Evolutionary conservation across 2,329 filamentous ascomycete species (phyloP).

Genomic region (Stromatinia cepivora): DNA sequence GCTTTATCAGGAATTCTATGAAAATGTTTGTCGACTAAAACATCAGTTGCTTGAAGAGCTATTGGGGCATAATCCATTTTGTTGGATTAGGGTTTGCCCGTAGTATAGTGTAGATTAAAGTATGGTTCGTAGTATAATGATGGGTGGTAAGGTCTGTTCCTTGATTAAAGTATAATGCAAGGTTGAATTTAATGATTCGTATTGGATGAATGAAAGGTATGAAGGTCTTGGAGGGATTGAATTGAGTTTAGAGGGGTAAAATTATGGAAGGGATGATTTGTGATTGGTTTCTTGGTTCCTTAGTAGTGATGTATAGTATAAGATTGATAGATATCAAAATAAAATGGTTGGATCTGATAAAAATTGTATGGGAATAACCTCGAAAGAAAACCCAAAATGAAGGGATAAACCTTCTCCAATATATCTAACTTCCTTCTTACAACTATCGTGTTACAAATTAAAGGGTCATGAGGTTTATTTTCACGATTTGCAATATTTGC

Average conservation of each 20-base stretch:
- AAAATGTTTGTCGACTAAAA: constrained; percentile 31
- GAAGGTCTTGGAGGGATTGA: neutral
- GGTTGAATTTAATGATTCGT: neutral
- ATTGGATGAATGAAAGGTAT: constrained; percentile 3
- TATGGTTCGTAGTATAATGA: neutral
- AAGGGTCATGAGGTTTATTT: constrained; percentile 7
- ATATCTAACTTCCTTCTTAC: neutral
- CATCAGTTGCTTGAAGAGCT: constrained; percentile 25
- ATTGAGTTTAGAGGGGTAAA: neutral
- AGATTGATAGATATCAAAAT: neutral
- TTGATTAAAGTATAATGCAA: neutral
- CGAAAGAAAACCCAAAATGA: neutral
- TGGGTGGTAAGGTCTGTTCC: constrained; percentile 1
- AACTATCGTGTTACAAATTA: constrained; percentile 3
- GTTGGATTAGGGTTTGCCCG: neutral
- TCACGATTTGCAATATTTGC: neutral
- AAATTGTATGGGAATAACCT: neutral
- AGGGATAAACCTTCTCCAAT: neutral
- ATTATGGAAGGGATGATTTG: neutral
- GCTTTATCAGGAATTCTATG: constrained; percentile 32
- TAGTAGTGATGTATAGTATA: neutral
- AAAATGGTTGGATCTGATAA: neutral
- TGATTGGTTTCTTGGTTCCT: neutral
- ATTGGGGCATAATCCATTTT: constrained; percentile 19
- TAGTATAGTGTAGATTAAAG: neutral